Percentiles rank a stretch among this genome's conserved stretches.
Conservation (phyloP, 2,329 filamentous ascomycete species). For the Claviceps sp. region DNA sequence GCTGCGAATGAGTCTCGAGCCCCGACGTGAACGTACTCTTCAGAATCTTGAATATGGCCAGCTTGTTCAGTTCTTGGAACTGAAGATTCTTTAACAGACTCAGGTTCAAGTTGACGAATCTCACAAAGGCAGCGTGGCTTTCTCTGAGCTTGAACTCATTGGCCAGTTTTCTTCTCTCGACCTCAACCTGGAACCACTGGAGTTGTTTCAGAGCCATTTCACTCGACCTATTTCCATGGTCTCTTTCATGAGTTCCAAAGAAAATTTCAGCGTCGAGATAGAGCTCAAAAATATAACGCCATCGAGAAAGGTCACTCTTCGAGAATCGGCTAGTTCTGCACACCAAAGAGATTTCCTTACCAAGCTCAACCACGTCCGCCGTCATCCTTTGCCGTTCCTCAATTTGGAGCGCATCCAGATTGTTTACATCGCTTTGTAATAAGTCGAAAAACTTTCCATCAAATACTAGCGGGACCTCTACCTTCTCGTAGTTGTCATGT, state of each 20-base stretch:
- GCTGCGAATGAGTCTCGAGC: not conserved
- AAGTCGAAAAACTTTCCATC: slow-evolving; percentile 71
- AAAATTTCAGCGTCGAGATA: slow-evolving; percentile 73
- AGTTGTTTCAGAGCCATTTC: slow-evolving; percentile 53
- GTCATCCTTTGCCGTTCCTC: slow-evolving; percentile 52
- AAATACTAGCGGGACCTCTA: slow-evolving; percentile 67
- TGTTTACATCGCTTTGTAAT: slow-evolving; percentile 56
- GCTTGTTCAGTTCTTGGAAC: slow-evolving; percentile 74
- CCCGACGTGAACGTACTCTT: slow-evolving; percentile 46
- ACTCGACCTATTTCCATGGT: slow-evolving; percentile 55
- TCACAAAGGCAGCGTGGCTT: slow-evolving; percentile 49
- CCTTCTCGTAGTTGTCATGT: slow-evolving; percentile 16
- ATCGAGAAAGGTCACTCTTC: slow-evolving; percentile 56
- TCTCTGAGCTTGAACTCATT: slow-evolving; percentile 51
- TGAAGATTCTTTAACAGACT: slow-evolving; percentile 66
- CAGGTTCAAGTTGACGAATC: slow-evolving; percentile 61
- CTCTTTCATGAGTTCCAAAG: slow-evolving; percentile 62
- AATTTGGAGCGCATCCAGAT: slow-evolving; percentile 54
- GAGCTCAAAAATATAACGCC: slow-evolving; percentile 70
- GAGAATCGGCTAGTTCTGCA: slow-evolving; percentile 50
- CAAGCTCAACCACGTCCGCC: slow-evolving; percentile 48
- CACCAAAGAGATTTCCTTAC: slow-evolving; percentile 48
- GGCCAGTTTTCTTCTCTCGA: slow-evolving; percentile 45
- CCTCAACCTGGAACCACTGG: slow-evolving; percentile 57
- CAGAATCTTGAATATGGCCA: slow-evolving; percentile 68